Conservation (phyloP, 768 basidiomycete species). For the Stropharia rugosoannulata region DNA sequence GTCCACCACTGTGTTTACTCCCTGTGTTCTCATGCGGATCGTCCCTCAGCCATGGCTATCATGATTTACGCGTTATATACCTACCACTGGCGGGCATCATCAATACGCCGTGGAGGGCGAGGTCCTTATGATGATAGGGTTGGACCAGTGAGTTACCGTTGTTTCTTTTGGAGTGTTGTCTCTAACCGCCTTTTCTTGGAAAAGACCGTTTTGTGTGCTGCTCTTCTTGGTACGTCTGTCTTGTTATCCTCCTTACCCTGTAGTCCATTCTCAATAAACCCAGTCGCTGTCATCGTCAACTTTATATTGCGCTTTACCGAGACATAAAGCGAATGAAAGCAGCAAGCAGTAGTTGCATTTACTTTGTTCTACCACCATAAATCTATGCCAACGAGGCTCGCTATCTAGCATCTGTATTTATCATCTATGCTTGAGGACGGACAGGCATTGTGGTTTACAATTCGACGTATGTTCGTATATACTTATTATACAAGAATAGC, state of each 20-base stretch:
- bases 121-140: conserved; percentile 97
- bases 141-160: conserved; percentile 73
- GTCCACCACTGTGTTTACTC: not conserved
- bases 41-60: conserved; percentile 79
- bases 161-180: conserved; percentile 6
- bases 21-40: not conserved
- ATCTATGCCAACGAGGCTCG: no score
- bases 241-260: not conserved
- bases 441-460: no score
- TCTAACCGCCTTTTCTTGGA: conserved; percentile 2
- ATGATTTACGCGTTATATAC: conserved; percentile 96
- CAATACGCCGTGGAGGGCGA: conserved; percentile 87
- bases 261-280: conserved; percentile 9
- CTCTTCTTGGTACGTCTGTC: conserved; percentile 63
- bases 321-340: conserved; percentile 3
- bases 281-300: conserved; percentile 83
- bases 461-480: no score
- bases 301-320: conserved; percentile 79
- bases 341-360: not conserved
- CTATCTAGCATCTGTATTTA: no score
- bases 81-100: conserved; percentile 94
- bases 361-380: no score
- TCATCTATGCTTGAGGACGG: no score
- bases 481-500: conserved; percentile 6
- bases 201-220: conserved; percentile 81